Evolutionary conservation across 495 filamentous ascomycete species (phyloP).

Genomic region (Podospora pseudoanserina): DNA sequence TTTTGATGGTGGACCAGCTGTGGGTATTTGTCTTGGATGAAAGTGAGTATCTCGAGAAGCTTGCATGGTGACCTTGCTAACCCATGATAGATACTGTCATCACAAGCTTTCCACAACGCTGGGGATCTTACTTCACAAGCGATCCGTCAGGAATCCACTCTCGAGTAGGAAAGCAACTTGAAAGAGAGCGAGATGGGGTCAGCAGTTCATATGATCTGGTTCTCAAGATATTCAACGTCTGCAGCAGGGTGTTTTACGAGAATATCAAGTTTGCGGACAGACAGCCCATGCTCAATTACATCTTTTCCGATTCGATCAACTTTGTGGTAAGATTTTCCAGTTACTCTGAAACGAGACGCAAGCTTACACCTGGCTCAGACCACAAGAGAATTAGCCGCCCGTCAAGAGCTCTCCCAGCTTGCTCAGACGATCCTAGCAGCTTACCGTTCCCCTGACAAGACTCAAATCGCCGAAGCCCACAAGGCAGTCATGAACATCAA

Average conservation of each 20-base stretch:
- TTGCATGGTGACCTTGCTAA: neutral
- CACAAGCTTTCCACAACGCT: constrained; percentile 17
- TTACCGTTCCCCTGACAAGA: constrained; percentile 18
- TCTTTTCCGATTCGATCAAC: constrained; percentile 17
- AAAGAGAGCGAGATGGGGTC: constrained; percentile 2
- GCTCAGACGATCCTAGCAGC: constrained; percentile 14
- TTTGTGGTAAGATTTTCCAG: constrained; percentile 7
- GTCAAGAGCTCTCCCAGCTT: constrained; percentile 10
- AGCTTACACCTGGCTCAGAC: neutral
- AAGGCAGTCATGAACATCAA: constrained; percentile 16
- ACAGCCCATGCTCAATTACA: constrained; percentile 17
- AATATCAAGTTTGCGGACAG: constrained; percentile 13
- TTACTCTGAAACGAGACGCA: neutral
- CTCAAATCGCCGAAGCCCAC: constrained; percentile 19
- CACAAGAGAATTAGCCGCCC: constrained; percentile 17
- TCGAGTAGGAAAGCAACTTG: constrained; percentile 7
- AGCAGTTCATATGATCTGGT: constrained; percentile 13
- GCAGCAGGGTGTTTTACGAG: constrained; percentile 16
- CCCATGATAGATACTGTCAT: constrained; percentile 11
- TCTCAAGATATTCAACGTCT: constrained; percentile 8
- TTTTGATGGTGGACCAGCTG: constrained; percentile 16
- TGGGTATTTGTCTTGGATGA: constrained; percentile 17
- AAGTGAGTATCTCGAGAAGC: constrained; percentile 1
- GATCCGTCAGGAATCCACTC: constrained; percentile 12
- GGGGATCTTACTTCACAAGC: constrained; percentile 13